A percentile compares a stretch with the other conserved stretches of the same genome.
Evolutionary conservation across 2,329 filamentous ascomycete genomes (phyloP).

Genomic region (Alternaria longipes): DNA sequence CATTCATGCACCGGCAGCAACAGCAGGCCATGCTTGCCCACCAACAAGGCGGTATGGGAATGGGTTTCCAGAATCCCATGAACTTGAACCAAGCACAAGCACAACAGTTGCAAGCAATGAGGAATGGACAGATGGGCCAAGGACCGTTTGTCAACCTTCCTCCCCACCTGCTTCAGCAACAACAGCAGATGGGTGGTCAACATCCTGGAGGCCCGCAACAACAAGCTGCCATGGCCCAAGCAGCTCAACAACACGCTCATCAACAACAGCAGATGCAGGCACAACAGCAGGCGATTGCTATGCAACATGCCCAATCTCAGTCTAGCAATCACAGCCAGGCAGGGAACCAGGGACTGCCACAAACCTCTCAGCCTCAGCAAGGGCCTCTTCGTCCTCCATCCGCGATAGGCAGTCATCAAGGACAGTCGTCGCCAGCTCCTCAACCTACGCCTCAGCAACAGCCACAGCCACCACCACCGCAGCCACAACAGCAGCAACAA

Average conservation of each 20-base stretch:
- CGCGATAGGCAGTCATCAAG: conserved; percentile 50
- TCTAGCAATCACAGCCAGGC: conserved; percentile 59
- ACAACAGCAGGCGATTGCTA: conserved; percentile 50
- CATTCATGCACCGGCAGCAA: conserved; percentile 60
- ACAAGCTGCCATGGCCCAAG: conserved; percentile 54
- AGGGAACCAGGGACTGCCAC: conserved; percentile 50
- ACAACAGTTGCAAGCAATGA: conserved; percentile 42
- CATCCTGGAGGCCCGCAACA: conserved; percentile 49
- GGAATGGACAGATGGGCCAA: conserved; percentile 35
- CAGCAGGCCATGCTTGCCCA: conserved; percentile 64
- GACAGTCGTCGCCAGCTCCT: conserved; percentile 51
- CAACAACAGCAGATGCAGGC: conserved; percentile 55
- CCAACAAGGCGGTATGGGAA: conserved; percentile 62
- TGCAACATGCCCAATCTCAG: conserved; percentile 61
- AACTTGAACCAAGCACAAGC: conserved; percentile 54
- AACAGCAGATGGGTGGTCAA: conserved; percentile 57
- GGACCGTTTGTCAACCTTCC: conserved; percentile 39
- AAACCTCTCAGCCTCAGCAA: conserved; percentile 48
- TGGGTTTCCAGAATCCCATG: conserved; percentile 65
- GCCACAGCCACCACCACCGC: conserved; percentile 52
- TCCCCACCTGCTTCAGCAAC: conserved; percentile 53
- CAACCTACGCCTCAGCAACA: conserved; percentile 50
- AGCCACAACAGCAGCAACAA: conserved; percentile 51
- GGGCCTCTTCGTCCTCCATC: conserved; percentile 52
- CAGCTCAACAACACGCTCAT: conserved; percentile 53